Conservation (phyloP, 371 early-diverging fungal genomes). For the Rhizopus sp. region DNA sequence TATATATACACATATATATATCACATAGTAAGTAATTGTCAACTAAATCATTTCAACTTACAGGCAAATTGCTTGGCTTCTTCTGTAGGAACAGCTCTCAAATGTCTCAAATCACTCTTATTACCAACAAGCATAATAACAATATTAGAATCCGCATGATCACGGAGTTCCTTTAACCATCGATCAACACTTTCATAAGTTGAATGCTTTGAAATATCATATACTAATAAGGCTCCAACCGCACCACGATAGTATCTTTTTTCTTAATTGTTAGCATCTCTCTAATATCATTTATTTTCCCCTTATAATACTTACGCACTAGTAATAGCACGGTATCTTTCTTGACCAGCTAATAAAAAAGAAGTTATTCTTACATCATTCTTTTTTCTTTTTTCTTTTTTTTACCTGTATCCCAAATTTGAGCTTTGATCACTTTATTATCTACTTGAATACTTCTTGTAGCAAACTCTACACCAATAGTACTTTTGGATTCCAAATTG, state of each 20-base stretch:
- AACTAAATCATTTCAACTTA: constrained; percentile 6
- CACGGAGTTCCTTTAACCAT: constrained; percentile 98
- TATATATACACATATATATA: too few species aligned
- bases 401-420: constrained; percentile 96
- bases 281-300: background rate
- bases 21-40: background rate
- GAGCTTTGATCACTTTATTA: constrained; percentile 97
- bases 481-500: constrained; percentile 96
- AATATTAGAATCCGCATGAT: constrained; percentile 97
- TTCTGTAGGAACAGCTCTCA: constrained; percentile 91
- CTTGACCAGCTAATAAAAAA: constrained; percentile 75
- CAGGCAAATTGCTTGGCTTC: constrained; percentile 20
- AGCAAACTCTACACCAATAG: constrained; percentile 99
- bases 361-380: background rate
- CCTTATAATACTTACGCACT: constrained; percentile 69
- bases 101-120: constrained; percentile 97
- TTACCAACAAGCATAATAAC: constrained; percentile 99
- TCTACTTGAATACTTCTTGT: constrained; percentile 98
- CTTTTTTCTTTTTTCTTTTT: background rate
- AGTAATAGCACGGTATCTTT: constrained; percentile 90
- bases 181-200: constrained; percentile 94
- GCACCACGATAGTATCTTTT: constrained; percentile 97
- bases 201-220: constrained; percentile 95
- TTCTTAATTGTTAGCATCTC: too few species aligned
- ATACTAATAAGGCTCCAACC: constrained; percentile 96